Base-by-base conservation (phyloP, 1,284 basidiomycete genomes). In the Pseudozyma pruni region DNA sequence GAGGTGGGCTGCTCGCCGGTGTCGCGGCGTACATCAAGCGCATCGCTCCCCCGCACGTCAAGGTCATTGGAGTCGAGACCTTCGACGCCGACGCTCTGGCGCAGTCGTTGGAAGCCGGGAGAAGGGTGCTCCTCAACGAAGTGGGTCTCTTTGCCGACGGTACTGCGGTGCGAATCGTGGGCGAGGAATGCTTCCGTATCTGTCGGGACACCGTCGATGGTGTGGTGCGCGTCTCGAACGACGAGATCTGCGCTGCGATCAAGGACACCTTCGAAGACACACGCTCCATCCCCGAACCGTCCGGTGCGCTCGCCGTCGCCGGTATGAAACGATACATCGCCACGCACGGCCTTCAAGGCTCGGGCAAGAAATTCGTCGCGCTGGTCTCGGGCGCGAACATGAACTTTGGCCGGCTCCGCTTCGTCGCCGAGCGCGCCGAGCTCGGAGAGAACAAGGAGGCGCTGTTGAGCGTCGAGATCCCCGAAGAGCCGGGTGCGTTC, bases 111-210 rank as follows among this genome's bases (percentile, higher is more conserved):
- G 67, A 76, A 43, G 37, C 54, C 93, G 74, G 87, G 86, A 67
- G 87, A 87, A 86, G 94, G 25, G 89, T 96, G 0, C 89, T 89
- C 10, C 85, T 99, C 55, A 84, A 87, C 25, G 96, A 99, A 81
- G 94, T 97, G 1, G 96, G 96, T 6, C 91, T 94, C 2, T 99
- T 99, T 83, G 91, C 91, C 59, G 96, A 99, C 82, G 96, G 96
- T n/a, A 99, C 96, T 1, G 96, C 96, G 1, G 96, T 98, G n/a
- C 90, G 92, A 80, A 88, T 95, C 43, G 94, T 98, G 0, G 96
- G 96, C 10, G 91, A 90, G 82, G 96, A 98, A 81, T 90, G 92
- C 2, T 97, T 97, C 85, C 87, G 96, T 62, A 88, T 99, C 64
- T 98, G 94, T 84, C 86, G 90, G 79, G 86, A 90, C 48, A 85